Base-by-base conservation (phyloP, 2,329 filamentous ascomycete species). In the Moelleriella libera region DNA sequence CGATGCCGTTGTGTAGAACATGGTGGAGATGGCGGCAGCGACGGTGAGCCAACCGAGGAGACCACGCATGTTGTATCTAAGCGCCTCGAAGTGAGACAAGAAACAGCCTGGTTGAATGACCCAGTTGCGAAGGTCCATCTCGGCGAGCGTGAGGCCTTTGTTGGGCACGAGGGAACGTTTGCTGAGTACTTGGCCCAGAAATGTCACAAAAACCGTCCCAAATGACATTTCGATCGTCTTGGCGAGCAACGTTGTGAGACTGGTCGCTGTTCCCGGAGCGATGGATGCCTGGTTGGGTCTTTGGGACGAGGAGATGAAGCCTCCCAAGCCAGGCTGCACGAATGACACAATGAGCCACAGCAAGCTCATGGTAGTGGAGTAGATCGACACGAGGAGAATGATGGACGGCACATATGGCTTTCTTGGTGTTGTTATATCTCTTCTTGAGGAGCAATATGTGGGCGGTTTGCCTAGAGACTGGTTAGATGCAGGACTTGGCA, bases 181-280 rank as follows among this genome's bases (percentile, higher is more conserved):
- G n/a, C 78, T 87, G 12, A 90, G 64, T 0, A 84, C 75, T 59
- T 92, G 86, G 0, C 86, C 86, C 0, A 89, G 60, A 47, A 85
- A 85, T 0, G 82, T 75, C 1, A 89, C 82, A 50, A 87, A 85
- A 0, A 86, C 80, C 0, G 85, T 87, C 4, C 87, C 83, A 56
- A 88, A 90, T 0, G 82, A 80, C 52, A 89, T 59, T 62, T 90
- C 86, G 44, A 89, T 85, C 0, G 82, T 76, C 62, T 89, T 90
- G 6, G 85, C 83, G 37, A 87, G 66, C 2, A 87, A 63, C 0
- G 83, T 75, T n/a, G 78, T 80, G 1, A 89, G 57, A 1, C 85
- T 63, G 1, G 78, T 80, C 0, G 85, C 85, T 1, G 78, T 82
- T 0, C 79, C 73, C 0, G 81, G 79, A 0, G 68, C 67, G 12